Evolutionary conservation across 2,329 filamentous ascomycete genomes (phyloP).

Genomic region (Sclerotinia borealis): DNA sequence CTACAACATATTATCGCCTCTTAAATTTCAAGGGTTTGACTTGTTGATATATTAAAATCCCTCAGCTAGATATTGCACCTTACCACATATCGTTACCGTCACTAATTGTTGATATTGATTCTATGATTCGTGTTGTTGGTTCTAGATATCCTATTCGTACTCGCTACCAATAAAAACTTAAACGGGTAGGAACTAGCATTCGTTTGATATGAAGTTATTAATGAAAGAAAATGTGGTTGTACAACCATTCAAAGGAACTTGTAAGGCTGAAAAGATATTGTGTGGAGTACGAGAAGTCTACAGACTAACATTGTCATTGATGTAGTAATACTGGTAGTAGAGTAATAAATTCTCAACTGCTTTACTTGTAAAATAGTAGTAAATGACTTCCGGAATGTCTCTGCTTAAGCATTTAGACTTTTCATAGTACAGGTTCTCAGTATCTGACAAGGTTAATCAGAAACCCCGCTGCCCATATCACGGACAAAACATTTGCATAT

Average conservation of each 20-base stretch:
- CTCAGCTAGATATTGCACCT: not conserved
- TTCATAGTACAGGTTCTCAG: not conserved
- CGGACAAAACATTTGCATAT: not conserved
- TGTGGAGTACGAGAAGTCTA: not conserved
- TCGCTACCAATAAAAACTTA: not conserved
- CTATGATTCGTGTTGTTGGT: not conserved
- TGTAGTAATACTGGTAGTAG: too few relatives aligned
- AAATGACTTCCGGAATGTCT: not conserved
- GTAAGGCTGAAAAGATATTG: slow-evolving; percentile 9
- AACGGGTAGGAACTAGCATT: too few relatives aligned
- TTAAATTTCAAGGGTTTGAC: not conserved
- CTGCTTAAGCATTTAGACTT: not conserved
- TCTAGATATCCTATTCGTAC: not conserved
- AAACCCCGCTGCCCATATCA: not conserved
- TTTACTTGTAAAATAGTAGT: not conserved
- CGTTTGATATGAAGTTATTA: not conserved
- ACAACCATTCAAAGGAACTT: not conserved
- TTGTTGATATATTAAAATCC: not conserved
- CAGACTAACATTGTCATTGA: too few relatives aligned
- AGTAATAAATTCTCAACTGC: not conserved
- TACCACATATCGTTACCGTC: not conserved
- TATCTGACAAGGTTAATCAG: slow-evolving; percentile 2
- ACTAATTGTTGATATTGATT: not conserved
- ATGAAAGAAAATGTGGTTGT: not conserved
- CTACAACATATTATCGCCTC: too few relatives aligned